Conservation (phyloP, 2,329 filamentous ascomycete species). For the Alternaria infectoria region DNA sequence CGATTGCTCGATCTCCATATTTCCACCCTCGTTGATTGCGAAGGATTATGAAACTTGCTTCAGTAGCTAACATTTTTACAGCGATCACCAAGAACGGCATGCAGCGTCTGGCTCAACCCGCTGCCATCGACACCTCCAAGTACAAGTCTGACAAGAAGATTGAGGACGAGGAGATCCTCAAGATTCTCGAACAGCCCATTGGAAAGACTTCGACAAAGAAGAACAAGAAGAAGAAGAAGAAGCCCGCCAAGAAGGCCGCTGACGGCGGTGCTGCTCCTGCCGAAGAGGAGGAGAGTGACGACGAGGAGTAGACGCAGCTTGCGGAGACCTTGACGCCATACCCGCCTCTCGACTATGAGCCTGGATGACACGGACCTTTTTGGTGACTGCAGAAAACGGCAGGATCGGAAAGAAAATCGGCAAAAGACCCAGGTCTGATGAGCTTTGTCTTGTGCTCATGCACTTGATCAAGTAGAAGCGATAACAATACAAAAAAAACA, state of each 20-base stretch:
- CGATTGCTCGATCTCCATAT: neutral
- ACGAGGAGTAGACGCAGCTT: constrained; percentile 42
- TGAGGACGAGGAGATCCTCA: constrained; percentile 90
- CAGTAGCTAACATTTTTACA: constrained; percentile 48
- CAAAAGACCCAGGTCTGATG: neutral
- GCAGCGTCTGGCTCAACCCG: constrained; percentile 80
- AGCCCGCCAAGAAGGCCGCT: constrained; percentile 68
- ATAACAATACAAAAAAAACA: constrained; percentile 12
- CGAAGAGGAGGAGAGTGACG: constrained; percentile 44
- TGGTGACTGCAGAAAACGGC: neutral
- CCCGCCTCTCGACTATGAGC: neutral
- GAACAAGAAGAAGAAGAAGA: constrained; percentile 85
- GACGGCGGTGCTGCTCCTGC: constrained; percentile 56
- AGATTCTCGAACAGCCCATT: constrained; percentile 89
- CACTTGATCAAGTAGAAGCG: constrained; percentile 11
- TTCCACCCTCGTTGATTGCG: neutral
- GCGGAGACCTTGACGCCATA: neutral
- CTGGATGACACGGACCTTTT: constrained; percentile 3
- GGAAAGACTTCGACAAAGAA: constrained; percentile 71
- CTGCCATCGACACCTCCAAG: constrained; percentile 77
- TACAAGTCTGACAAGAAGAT: constrained; percentile 98
- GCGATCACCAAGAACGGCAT: constrained; percentile 98
- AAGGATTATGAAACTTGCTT: neutral
- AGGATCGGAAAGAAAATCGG: neutral
- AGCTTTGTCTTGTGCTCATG: neutral